phyloP scores from a whole-genome alignment of 345 rosid genomes.

The Populus tremula region DNA sequence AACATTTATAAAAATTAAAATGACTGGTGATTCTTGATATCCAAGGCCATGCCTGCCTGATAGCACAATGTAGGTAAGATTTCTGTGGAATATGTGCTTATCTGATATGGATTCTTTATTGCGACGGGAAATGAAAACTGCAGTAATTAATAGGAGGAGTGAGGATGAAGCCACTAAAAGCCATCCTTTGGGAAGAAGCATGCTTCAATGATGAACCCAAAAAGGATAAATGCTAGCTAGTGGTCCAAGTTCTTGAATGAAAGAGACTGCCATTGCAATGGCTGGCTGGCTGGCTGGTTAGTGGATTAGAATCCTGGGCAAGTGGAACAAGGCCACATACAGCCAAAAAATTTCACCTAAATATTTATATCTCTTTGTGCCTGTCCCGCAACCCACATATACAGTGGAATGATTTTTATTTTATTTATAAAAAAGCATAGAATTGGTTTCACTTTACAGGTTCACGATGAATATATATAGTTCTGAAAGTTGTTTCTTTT shows the following conservation, averaged over 20 bases:
- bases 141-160: slow-evolving; percentile 13
- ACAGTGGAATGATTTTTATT: background rate
- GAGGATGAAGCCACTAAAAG: slow-evolving; percentile 28
- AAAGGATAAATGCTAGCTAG: slow-evolving; percentile 17
- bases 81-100: background rate
- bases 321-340: slow-evolving; percentile 24
- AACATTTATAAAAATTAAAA: too few species aligned
- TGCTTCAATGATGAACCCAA: slow-evolving; percentile 19
- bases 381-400: slow-evolving; percentile 10
- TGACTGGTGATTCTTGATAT: too few species aligned
- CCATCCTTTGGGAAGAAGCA: slow-evolving; percentile 27
- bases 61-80: background rate
- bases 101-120: background rate
- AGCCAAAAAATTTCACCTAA: slow-evolving; percentile 26
- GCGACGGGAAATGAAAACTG: slow-evolving; percentile 3
- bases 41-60: background rate
- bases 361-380: slow-evolving; percentile 26
- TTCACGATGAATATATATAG: too few species aligned
- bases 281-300: slow-evolving; percentile 16
- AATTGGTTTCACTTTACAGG: too few species aligned
- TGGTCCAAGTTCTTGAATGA: slow-evolving; percentile 20
- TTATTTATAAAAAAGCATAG: background rate
- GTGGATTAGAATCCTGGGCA: slow-evolving; percentile 27
- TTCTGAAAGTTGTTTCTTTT: too few species aligned
- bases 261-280: slow-evolving; percentile 9